These are phyloP conservation scores for Saposhnikovia divaricata DNA, from an alignment of 129 eudicot genomes.

Conservation along the genomic window DNA sequence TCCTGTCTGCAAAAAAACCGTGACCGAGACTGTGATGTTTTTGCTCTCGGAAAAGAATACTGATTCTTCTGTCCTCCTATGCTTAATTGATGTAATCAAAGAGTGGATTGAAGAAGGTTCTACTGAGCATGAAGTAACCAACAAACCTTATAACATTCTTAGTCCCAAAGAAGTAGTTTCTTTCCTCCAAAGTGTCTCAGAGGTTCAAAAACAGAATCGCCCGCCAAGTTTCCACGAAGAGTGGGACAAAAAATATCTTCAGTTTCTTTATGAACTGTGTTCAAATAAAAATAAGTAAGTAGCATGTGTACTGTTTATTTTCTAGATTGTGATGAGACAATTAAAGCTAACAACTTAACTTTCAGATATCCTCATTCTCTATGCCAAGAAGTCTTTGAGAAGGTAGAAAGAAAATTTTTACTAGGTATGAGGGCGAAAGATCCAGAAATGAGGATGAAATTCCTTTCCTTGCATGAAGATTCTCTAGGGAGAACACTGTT, in stretches of 20 bases:
- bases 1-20: constrained; percentile 62
- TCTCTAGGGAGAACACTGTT: constrained; percentile 78
- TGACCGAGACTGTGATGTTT: constrained; percentile 57
- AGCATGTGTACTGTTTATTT: neutral
- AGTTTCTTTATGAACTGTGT: constrained; percentile 90
- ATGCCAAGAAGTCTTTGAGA: constrained; percentile 87
- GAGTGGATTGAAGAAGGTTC: constrained; percentile 86
- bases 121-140: constrained; percentile 45
- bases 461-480: constrained; percentile 74
- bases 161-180: constrained; percentile 80
- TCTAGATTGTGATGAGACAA: neutral
- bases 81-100: constrained; percentile 71
- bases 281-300: constrained; percentile 73
- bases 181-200: constrained; percentile 81
- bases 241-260: constrained; percentile 86
- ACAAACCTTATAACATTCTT: constrained; percentile 47
- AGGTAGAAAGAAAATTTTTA: constrained; percentile 78
- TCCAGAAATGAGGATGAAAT: constrained; percentile 72
- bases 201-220: constrained; percentile 80
- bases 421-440: constrained; percentile 89
- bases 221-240: constrained; percentile 51
- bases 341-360: constrained; percentile 12
- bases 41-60: constrained; percentile 88
- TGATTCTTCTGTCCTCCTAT: constrained; percentile 73
- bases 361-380: constrained; percentile 59